A percentile compares a stretch with the other conserved stretches of the same genome.
These are phyloP conservation scores for Ophiobolus disseminans DNA, from an alignment of 2,329 filamentous ascomycete genomes.

Conservation along the genomic window DNA sequence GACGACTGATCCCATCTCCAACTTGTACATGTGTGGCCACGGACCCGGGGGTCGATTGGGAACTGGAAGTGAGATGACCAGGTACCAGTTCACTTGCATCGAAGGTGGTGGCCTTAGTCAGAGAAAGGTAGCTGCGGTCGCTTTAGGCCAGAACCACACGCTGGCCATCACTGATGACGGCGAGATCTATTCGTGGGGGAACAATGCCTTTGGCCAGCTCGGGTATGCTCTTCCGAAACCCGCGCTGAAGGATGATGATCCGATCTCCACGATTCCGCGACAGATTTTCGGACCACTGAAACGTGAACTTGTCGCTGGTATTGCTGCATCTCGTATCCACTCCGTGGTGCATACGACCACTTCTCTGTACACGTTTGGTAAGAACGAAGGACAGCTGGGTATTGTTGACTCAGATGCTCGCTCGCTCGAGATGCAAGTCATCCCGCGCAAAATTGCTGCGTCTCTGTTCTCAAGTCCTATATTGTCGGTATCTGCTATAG, in stretches of 20 bases:
- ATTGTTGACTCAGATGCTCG: constrained; percentile 94
- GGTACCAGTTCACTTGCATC: constrained; percentile 84
- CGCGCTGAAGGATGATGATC: constrained; percentile 76
- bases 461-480: constrained; percentile 79
- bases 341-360: constrained; percentile 85
- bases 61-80: constrained; percentile 85
- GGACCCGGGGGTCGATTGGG: constrained; percentile 89
- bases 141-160: constrained; percentile 89
- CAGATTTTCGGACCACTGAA: constrained; percentile 94
- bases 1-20: constrained; percentile 85
- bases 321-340: constrained; percentile 88
- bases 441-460: constrained; percentile 85
- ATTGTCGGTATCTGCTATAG: constrained; percentile 82
- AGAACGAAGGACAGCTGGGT: constrained; percentile 91
- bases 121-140: constrained; percentile 77
- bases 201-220: constrained; percentile 83
- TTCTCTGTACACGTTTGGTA: constrained; percentile 91
- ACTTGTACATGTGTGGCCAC: constrained; percentile 91
- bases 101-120: constrained; percentile 75
- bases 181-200: constrained; percentile 95
- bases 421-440: constrained; percentile 82
- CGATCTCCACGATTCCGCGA: constrained; percentile 79
- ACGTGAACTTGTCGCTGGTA: constrained; percentile 79
- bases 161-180: constrained; percentile 84
- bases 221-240: constrained; percentile 80